Base-by-base conservation (phyloP, 345 rosid species). In the Brassica juncea region DNA sequence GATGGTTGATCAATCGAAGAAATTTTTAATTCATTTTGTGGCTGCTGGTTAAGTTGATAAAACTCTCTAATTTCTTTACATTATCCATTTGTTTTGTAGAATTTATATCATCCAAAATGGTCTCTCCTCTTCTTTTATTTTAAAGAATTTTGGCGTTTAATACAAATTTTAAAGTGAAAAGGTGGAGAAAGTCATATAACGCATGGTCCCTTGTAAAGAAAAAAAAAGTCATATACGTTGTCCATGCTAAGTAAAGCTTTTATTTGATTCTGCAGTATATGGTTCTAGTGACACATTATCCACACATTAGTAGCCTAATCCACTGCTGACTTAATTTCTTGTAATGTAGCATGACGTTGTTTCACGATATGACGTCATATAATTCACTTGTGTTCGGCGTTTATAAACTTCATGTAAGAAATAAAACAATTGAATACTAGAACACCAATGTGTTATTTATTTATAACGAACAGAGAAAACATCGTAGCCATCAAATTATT, bases 261-360 rank as follows among this genome's bases (percentile, higher is more conserved):
- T 8, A 55, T 58, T 32, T 60, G 80, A 80, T 75, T 80, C 79
- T 74, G 10, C n/a, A 80, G 34, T 64, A 37, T 21, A 39, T 74
- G 75, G 71, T 70, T 80, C 30, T 74, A 60, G 71, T 80, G 65
- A 62, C 31, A 61, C 61, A 47, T 73, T 79, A 64, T 39, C 61
- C 9, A 66, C n/a, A 7, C 4, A 16, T 65, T 65, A 54, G 11
- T 59, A 9, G 60, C 23, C 10, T 58, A 57, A 37, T 62, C 27
- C 32, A 68, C 32, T 60, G 63, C 47, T 58, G 42, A 68, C 28
- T 35, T 66, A 55, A 63, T 14, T 62, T 63, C 54, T 73, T 47
- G 57, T 49, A 55, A 21, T 74, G 27, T 14, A 44, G 35, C 70
- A 47, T 31, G 31, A 28, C 37, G 10, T 12, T 44, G 54, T 44